Percentiles rank a stretch among this genome's conserved stretches.
phyloP scores from a whole-genome alignment of 345 rosid genomes.

The Turnera subulata region DNA sequence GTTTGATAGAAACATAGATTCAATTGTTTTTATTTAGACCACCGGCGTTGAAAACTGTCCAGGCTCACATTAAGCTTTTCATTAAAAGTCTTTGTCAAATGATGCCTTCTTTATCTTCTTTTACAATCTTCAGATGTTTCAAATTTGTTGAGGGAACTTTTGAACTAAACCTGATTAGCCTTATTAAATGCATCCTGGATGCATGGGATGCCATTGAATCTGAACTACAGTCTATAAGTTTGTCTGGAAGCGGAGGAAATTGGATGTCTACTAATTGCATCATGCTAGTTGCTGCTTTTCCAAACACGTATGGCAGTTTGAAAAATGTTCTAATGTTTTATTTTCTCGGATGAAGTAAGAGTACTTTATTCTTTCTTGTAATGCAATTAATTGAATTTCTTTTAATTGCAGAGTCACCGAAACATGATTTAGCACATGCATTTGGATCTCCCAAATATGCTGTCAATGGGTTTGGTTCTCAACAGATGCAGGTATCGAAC shows the following conservation, averaged over 20 bases:
- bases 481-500: constrained; percentile 36
- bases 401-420: constrained; percentile 50
- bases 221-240: too few relatives aligned
- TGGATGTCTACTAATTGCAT: background rate
- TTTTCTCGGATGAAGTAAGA: too few relatives aligned
- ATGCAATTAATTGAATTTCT: background rate
- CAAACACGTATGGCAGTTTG: too few relatives aligned
- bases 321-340: too few relatives aligned
- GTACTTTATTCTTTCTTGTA: too few relatives aligned
- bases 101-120: background rate
- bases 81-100: too few relatives aligned
- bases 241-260: too few relatives aligned
- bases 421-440: constrained; percentile 42
- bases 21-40: too few relatives aligned
- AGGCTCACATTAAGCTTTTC: too few relatives aligned
- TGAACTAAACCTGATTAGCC: background rate
- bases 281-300: background rate
- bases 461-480: constrained; percentile 38
- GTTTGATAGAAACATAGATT: too few relatives aligned
- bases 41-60: too few relatives aligned
- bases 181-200: background rate
- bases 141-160: background rate
- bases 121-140: too few relatives aligned
- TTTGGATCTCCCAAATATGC: constrained; percentile 42
- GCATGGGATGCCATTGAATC: background rate